Evolutionary conservation across 768 basidiomycete genomes (phyloP), one percentile per base, ranked within the genome.

Genomic region (Boletellus ananas): DNA sequence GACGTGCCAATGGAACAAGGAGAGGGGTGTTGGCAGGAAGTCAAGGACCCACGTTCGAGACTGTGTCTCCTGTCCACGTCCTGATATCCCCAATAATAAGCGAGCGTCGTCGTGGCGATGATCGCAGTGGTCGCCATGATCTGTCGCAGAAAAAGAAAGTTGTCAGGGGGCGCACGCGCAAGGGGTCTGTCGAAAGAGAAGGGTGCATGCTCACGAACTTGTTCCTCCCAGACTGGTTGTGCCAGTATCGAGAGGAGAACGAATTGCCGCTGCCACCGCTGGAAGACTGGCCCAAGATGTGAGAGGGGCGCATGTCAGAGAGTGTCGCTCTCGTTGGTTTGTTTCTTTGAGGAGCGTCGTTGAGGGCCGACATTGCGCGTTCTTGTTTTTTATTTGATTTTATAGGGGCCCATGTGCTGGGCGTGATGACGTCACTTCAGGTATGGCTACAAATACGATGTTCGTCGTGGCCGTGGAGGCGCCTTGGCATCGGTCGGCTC

Each of bases 1-100:
- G 17, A 7, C 16, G 17, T 29, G 8, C 9, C 3, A 3, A 29
- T 29, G 29, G 11, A 18, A 18, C 4, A 14, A 45, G 9, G 36
- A 29, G 21, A 16, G 20, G 20, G 25, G 11, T 35, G n/a, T 13
- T 31, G 5, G 5, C 7, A 25, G 7, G 7, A 25, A 4, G 23
- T 25, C 23, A 6, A 4, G 12, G 20, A 45, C 57, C 40, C 49
- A 63, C 61, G 54, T 33, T 62, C 54, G 13, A 44, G 34, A 49
- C 45, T 54, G 43, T 69, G 65, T 45, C 69, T 67, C 45, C 55
- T 64, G 8, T 69, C 68, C 40, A 69, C 58, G 27, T 61, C 69
- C 23, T 61, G 68, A 54, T 69, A 69, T 13, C 66, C 68, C 68
- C 69, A 70, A 27, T 69, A 69, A 51, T 69, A 70, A 33, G 65